Conservation (phyloP, 148 eudicot genomes). For the Nyssa sinensis region DNA sequence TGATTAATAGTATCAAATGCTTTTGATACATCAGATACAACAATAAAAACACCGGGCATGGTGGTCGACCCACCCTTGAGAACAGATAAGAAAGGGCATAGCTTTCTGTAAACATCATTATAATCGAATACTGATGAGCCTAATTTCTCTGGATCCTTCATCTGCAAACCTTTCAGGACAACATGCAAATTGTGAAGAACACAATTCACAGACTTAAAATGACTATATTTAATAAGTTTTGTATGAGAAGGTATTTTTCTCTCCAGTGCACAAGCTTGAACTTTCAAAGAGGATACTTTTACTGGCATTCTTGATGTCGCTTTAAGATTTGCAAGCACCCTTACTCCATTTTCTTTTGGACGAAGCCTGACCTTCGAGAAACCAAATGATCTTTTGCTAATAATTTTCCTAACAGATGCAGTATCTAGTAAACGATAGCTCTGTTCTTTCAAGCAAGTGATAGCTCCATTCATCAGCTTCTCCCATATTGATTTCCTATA, state of each 20-base stretch:
- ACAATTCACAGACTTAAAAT: constrained; percentile 61
- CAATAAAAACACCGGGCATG: constrained; percentile 57
- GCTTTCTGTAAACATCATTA: constrained; percentile 67
- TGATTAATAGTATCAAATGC: constrained; percentile 90
- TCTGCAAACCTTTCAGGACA: constrained; percentile 58
- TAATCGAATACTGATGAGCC: constrained; percentile 83
- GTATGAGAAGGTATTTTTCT: constrained; percentile 13
- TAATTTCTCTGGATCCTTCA: constrained; percentile 58
- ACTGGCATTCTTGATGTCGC: constrained; percentile 50
- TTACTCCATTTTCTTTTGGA: constrained; percentile 69
- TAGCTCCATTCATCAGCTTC: constrained; percentile 39
- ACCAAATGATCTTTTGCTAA: constrained; percentile 65
- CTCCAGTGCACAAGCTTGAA: constrained; percentile 7
- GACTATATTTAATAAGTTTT: constrained; percentile 11
- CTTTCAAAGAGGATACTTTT: constrained; percentile 13
- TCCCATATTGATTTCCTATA: constrained; percentile 65
- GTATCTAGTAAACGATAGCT: constrained; percentile 40
- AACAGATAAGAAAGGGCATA: constrained; percentile 56
- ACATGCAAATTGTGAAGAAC: constrained; percentile 67
- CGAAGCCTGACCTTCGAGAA: constrained; percentile 78
- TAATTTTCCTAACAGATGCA: constrained; percentile 35
- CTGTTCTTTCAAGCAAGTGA: constrained; percentile 30
- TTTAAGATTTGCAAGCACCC: constrained; percentile 72
- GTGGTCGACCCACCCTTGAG: constrained; percentile 43
- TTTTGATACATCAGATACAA: constrained; percentile 79